Evolutionary conservation across 805 yeast species (phyloP), one percentile per base, ranked within the genome.

Genomic region (Brettanomyces nanus): DNA sequence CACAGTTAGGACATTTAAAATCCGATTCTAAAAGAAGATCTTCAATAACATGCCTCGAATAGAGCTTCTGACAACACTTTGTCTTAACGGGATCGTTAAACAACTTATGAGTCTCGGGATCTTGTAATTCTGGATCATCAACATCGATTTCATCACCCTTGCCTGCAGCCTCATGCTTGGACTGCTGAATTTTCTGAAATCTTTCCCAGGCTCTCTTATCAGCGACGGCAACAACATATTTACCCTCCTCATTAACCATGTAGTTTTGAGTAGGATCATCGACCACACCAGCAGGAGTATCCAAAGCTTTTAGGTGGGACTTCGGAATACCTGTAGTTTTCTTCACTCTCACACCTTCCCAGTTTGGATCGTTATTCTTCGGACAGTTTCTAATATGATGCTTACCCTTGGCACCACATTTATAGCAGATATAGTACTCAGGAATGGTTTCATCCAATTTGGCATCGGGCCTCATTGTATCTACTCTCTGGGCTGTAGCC

Each of bases 371-470:
- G 31, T 75, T 77, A 52, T 85, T 82, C 3, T 95, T 85, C 0
- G 99, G 98, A 66, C 99, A 92, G 51, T 87, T 85, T 54, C 83
- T 84, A 42, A 92, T 90, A 87, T 95, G 90, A 59, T 92, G 99
- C 43, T 73, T 74, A 40, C 86, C 92, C 59, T 86, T 85, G 21
- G 84, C 85, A 35, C 97, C 97, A 65, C 99, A 92, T 54, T 96
- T 71, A 58, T 92, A 90, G 59, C 99, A 92, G 56, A 90, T 82
- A 52, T 92, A 92, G 1, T 95, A 95, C 5, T 95, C 90, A 1
- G 98, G 98, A 7, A 96, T 96, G 5, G 75, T 71, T 46, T 81
- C 89, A 40, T 85, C 95, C 3, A 63, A 58, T 5, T 57, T 52
- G 47, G 68, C 57, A 45, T 45, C 45, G 6, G 48, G 39, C 37